Evolutionary conservation across 2,329 filamentous ascomycete genomes (phyloP).

Genomic region (Cytospora piceicola): DNA sequence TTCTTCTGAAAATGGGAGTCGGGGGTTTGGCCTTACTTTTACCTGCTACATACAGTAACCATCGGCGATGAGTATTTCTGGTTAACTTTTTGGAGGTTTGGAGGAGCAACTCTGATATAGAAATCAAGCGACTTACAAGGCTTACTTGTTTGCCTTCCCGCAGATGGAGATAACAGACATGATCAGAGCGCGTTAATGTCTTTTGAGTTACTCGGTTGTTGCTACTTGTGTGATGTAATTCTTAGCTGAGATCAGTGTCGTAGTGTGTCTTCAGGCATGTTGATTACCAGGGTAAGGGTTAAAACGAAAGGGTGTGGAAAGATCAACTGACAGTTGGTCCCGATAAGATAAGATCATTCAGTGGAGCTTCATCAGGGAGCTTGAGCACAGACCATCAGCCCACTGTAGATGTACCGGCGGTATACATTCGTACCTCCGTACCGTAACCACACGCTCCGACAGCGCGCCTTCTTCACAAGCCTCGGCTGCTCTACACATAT

Average conservation of each 20-base stretch:
- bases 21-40: background rate
- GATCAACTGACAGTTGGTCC: background rate
- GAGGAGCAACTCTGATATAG: background rate
- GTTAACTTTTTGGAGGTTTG: too few relatives aligned
- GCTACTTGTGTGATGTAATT: background rate
- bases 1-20: background rate
- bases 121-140: background rate
- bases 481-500: conserved; percentile 1
- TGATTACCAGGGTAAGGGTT: background rate
- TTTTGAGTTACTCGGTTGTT: background rate
- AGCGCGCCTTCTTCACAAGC: background rate
- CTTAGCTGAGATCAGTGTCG: background rate
- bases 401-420: background rate
- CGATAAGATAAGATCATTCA: conserved; percentile 13
- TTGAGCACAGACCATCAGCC: conserved; percentile 8
- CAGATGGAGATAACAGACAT: background rate
- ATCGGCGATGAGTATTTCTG: background rate
- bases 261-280: background rate
- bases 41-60: background rate
- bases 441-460: conserved; percentile 8
- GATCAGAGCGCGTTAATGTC: too few relatives aligned
- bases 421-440: background rate
- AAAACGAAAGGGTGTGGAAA: background rate
- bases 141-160: background rate
- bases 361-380: background rate